Conservation (phyloP, 495 filamentous ascomycete species). For the Talaromyces trachyspermus region DNA sequence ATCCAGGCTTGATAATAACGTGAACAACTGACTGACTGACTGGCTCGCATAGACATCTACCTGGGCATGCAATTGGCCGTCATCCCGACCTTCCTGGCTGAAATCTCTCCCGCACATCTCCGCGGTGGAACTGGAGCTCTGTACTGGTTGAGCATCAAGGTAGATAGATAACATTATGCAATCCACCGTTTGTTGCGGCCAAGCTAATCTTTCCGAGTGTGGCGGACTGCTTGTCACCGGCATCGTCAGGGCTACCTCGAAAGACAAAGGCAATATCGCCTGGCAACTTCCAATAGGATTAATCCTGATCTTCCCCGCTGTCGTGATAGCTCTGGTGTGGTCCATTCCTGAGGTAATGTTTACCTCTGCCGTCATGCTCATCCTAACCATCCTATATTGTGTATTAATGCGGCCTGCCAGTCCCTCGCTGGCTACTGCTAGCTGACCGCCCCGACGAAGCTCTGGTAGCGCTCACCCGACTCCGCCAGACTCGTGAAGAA, state of each 20-base stretch:
- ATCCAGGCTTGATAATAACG: background rate
- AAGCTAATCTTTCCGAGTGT: constrained; percentile 5
- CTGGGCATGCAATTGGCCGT: constrained; percentile 29
- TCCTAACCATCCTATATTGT: background rate
- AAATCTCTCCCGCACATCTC: constrained; percentile 22
- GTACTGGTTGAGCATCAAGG: constrained; percentile 18
- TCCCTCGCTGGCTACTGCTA: constrained; percentile 26
- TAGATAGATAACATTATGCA: constrained; percentile 7
- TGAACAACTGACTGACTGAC: background rate
- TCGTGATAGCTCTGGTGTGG: constrained; percentile 20
- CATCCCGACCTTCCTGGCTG: constrained; percentile 20
- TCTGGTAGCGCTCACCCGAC: constrained; percentile 10
- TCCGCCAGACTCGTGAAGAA: constrained; percentile 11
- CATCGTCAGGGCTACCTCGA: constrained; percentile 11
- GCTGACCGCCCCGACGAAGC: constrained; percentile 21
- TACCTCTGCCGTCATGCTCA: background rate
- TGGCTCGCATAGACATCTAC: constrained; percentile 28
- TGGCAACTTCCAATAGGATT: constrained; percentile 27
- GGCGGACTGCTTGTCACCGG: constrained; percentile 10
- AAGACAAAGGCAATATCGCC: constrained; percentile 15
- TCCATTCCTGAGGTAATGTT: constrained; percentile 18
- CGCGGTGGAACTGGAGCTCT: constrained; percentile 23
- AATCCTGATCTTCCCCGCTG: constrained; percentile 18
- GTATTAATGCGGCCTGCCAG: too few species aligned
- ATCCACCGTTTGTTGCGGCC: background rate